Evolutionary conservation across 352 stramenopile genomes (phyloP).

Genomic region (Pythium sukuiense): DNA sequence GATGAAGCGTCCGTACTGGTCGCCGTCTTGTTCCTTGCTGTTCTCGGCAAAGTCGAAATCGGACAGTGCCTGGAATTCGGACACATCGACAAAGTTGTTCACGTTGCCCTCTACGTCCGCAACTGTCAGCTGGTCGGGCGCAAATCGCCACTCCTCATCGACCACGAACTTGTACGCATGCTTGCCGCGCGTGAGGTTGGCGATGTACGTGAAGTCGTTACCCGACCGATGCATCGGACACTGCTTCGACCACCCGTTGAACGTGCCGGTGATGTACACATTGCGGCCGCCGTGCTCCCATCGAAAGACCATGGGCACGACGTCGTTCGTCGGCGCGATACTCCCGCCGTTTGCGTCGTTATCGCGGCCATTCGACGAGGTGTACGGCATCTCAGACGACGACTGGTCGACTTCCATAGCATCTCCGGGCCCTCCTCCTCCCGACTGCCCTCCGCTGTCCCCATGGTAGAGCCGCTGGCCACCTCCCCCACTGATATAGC

Average conservation of each 20-base stretch:
- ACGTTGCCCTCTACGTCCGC: conserved; percentile 98
- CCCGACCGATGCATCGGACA: conserved; percentile 99
- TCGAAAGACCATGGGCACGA: conserved; percentile 96
- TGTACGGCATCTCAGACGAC: conserved; percentile 36
- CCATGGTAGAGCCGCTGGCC: conserved; percentile 13
- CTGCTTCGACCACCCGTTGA: conserved; percentile 99
- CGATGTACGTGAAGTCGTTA: conserved; percentile 99
- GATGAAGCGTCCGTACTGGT: conserved; percentile 95
- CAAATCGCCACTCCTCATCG: conserved; percentile 98
- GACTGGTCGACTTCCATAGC: conserved; percentile 71
- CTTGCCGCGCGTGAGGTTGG: conserved; percentile 96
- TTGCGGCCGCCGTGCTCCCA: conserved; percentile 97
- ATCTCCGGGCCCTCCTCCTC: conserved; percentile 29
- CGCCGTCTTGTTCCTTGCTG: conserved; percentile 74
- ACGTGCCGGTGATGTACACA: conserved; percentile 99
- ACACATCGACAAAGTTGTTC: conserved; percentile 99
- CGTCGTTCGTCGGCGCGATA: conserved; percentile 30
- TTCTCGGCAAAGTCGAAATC: conserved; percentile 58
- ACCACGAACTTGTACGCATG: conserved; percentile 99
- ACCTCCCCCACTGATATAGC: conserved; percentile 10
- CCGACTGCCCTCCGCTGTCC: conserved; percentile 1
- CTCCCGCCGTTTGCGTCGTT: conserved; percentile 31
- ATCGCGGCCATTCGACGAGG: conserved; percentile 3
- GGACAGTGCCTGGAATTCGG: conserved; percentile 92
- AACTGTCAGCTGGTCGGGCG: conserved; percentile 94